These are phyloP conservation scores for Primulina eburnea DNA, from an alignment of 257 asterid genomes.

Conservation along the genomic window DNA sequence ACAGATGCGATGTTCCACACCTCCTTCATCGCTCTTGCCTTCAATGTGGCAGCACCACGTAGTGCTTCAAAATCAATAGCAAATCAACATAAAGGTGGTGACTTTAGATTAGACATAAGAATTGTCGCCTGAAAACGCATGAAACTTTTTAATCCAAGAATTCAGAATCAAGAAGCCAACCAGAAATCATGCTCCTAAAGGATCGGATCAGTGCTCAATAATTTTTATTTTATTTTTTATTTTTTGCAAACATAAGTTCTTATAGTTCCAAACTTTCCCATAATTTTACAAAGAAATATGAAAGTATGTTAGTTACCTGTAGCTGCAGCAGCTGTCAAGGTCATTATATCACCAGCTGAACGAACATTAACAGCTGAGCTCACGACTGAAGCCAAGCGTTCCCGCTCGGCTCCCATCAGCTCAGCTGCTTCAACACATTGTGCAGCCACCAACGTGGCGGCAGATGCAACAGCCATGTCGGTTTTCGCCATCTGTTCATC, in stretches of 20 bases:
- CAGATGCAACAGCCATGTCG: conserved; percentile 95
- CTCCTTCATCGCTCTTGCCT: conserved; percentile 91
- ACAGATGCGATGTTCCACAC: conserved; percentile 88
- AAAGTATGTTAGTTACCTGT: conserved; percentile 58
- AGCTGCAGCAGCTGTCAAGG: conserved; percentile 95
- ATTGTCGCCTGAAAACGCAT: too few relatives aligned
- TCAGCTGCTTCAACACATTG: conserved; percentile 98
- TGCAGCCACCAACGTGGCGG: conserved; percentile 92
- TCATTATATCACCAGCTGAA: conserved; percentile 93
- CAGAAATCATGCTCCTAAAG: not conserved
- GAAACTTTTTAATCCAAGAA: not conserved
- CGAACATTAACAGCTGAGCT: conserved; percentile 94
- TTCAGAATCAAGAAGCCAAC: not conserved
- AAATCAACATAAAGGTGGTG: not conserved
- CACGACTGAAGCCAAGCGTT: conserved; percentile 74
- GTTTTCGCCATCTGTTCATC: conserved; percentile 84
- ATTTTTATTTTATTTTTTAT: too few relatives aligned
- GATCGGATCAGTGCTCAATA: too few relatives aligned
- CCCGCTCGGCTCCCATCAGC: conserved; percentile 95
- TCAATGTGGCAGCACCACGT: conserved; percentile 87
- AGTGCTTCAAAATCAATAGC: conserved; percentile 43
- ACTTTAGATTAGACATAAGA: not conserved
- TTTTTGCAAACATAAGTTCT: not conserved
- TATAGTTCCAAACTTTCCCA: not conserved
- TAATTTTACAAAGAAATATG: not conserved